Evolutionary conservation across 176 grass and related monocot species (phyloP).

Genomic region (Aegilops longissima): DNA sequence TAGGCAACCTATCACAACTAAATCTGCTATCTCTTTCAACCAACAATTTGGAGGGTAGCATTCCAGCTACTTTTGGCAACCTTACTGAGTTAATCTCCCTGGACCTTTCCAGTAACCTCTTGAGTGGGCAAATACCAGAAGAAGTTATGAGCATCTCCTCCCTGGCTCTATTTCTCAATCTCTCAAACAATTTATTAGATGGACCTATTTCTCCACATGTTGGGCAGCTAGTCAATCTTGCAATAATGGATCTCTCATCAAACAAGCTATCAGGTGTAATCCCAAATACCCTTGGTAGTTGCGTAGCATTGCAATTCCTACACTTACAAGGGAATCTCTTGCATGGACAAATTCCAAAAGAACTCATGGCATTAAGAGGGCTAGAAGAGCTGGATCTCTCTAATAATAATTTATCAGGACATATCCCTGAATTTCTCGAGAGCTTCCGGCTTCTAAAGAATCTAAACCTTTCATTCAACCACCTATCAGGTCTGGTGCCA

Average conservation of each 20-base stretch:
- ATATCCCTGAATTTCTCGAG: no score
- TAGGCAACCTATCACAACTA: no score
- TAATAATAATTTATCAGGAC: no score
- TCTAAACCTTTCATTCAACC: no score
- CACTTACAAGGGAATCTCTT: neutral
- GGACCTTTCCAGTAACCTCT: neutral
- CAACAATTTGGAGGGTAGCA: no score
- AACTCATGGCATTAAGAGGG: neutral
- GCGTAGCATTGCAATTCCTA: neutral
- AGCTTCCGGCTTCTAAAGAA: no score
- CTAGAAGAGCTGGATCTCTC: no score
- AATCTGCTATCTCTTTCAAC: no score
- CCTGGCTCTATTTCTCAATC: neutral
- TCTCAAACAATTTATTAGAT: slow-evolving; percentile 23
- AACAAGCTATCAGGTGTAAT: no score
- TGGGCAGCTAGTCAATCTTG: slow-evolving; percentile 18
- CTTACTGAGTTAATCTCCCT: neutral
- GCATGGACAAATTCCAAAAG: neutral
- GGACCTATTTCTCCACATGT: slow-evolving; percentile 11
- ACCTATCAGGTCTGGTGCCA: neutral
- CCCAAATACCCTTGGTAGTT: no score
- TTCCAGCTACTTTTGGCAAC: no score
- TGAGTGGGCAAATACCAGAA: neutral
- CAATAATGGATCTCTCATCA: neutral
- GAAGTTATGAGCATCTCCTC: neutral